Percentiles rank a stretch among this genome's conserved stretches.
Evolutionary conservation across 805 yeast species (phyloP).

Genomic region (Sugiyamaella chiloensis): DNA sequence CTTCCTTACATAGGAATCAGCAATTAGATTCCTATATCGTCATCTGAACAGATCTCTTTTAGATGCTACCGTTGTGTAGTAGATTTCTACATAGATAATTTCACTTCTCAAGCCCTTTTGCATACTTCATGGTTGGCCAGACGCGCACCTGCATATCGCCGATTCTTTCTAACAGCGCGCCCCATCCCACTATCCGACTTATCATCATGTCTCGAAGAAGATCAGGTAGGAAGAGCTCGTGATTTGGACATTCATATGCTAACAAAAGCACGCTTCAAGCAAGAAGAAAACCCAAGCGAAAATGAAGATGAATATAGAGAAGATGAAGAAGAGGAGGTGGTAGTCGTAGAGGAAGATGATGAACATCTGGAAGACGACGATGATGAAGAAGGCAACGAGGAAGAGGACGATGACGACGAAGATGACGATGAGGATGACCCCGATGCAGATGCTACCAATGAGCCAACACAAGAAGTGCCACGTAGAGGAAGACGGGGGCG

Average conservation of each 20-base stretch:
- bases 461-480: too few species aligned
- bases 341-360: conserved; percentile 23
- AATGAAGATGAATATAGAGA: conserved; percentile 29
- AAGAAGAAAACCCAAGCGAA: conserved; percentile 31
- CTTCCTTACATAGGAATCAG: too few species aligned
- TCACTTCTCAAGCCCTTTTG: too few species aligned
- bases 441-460: conserved; percentile 19
- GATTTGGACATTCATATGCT: too few species aligned
- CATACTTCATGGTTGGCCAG: too few species aligned
- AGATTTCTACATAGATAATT: too few species aligned
- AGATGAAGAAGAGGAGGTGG: conserved; percentile 30
- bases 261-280: conserved; percentile 32
- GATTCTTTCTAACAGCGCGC: background rate
- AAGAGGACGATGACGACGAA: conserved; percentile 25
- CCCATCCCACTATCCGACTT: background rate
- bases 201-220: conserved; percentile 6
- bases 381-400: conserved; percentile 26
- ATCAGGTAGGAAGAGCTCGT: background rate
- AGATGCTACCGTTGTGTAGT: too few species aligned
- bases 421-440: conserved; percentile 23
- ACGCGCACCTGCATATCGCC: too few species aligned
- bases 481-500: conserved; percentile 31
- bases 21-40: too few species aligned
- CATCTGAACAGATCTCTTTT: too few species aligned
- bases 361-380: conserved; percentile 5